These are phyloP conservation scores for Aurinia saxatilis DNA, from an alignment of 345 rosid genomes.

Conservation along the genomic window DNA sequence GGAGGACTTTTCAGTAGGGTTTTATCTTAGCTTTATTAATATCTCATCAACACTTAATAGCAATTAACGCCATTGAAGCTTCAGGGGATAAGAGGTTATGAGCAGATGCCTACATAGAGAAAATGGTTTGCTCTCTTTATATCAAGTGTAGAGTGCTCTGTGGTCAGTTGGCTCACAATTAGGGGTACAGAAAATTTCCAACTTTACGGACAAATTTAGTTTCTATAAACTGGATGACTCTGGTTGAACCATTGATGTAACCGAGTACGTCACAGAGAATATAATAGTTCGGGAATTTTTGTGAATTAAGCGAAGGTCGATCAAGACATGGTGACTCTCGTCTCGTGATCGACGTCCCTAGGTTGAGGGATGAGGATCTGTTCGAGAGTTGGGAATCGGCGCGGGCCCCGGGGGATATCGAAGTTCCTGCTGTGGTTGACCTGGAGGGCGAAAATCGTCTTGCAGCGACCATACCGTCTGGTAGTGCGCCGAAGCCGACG, in stretches of 20 bases:
- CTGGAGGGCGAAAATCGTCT: too few species aligned
- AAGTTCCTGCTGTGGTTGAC: too few species aligned
- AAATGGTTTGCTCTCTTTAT: not conserved
- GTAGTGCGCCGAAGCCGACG: too few species aligned
- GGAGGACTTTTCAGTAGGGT: conserved; percentile 9
- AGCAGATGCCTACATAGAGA: conserved; percentile 6
- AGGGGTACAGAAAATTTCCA: not conserved
- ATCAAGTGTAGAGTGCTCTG: not conserved
- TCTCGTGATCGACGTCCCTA: too few species aligned
- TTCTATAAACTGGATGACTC: not conserved
- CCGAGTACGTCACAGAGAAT: too few species aligned
- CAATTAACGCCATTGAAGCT: not conserved
- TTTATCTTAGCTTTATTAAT: conserved; percentile 10
- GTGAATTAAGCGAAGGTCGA: too few species aligned
- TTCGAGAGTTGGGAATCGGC: too few species aligned
- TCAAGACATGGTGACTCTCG: too few species aligned
- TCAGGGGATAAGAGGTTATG: not conserved
- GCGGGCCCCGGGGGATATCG: too few species aligned
- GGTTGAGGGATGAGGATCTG: too few species aligned
- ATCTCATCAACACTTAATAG: not conserved
- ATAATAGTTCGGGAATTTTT: too few species aligned
- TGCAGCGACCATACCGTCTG: too few species aligned
- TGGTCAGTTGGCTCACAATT: not conserved
- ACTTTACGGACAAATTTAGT: not conserved
- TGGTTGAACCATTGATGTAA: conserved; percentile 13